Percentiles rank a stretch among this genome's conserved stretches.
phyloP scores from a whole-genome alignment of 768 basidiomycete genomes.

The Gelatoporia subvermispora region DNA sequence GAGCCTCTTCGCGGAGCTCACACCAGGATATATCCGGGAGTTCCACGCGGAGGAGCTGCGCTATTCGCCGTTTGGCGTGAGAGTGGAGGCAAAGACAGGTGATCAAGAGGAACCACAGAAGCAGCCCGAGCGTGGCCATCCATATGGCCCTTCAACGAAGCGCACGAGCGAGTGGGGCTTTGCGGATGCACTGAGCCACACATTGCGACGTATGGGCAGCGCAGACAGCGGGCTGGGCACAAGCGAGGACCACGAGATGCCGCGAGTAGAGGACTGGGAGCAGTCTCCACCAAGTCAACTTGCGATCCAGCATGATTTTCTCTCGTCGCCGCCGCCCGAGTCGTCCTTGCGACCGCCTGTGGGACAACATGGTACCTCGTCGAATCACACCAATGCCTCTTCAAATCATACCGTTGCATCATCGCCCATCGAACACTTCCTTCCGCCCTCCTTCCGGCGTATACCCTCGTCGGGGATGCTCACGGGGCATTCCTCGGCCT shows the following conservation, averaged over 20 bases:
- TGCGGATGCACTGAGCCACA: slow-evolving; percentile 56
- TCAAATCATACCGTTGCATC: slow-evolving; percentile 23
- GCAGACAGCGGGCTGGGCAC: slow-evolving; percentile 45
- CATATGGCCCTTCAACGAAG: slow-evolving; percentile 28
- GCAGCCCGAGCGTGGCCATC: slow-evolving; percentile 9
- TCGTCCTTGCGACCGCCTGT: neutral
- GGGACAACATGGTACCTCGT: neutral
- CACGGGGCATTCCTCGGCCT: slow-evolving; percentile 14
- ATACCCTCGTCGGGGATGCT: slow-evolving; percentile 4
- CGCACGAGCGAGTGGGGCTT: slow-evolving; percentile 47
- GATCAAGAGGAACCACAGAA: neutral
- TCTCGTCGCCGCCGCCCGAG: neutral
- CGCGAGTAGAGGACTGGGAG: neutral
- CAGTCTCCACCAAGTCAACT: too few species aligned
- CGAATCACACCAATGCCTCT: slow-evolving; percentile 1
- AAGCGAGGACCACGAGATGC: slow-evolving; percentile 29
- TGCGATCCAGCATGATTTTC: neutral
- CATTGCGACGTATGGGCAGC: slow-evolving; percentile 28
- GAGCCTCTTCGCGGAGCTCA: slow-evolving; percentile 24
- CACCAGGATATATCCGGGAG: slow-evolving; percentile 24
- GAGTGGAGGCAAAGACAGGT: neutral
- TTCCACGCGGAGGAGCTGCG: slow-evolving; percentile 25
- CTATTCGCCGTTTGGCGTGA: slow-evolving; percentile 23
- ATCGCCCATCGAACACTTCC: slow-evolving; percentile 19
- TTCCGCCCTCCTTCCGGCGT: slow-evolving; percentile 22